Evolutionary conservation across 2,329 filamentous ascomycete genomes (phyloP), one percentile per base, ranked within the genome.

Genomic region (Davidsoniella neocaledoniae): DNA sequence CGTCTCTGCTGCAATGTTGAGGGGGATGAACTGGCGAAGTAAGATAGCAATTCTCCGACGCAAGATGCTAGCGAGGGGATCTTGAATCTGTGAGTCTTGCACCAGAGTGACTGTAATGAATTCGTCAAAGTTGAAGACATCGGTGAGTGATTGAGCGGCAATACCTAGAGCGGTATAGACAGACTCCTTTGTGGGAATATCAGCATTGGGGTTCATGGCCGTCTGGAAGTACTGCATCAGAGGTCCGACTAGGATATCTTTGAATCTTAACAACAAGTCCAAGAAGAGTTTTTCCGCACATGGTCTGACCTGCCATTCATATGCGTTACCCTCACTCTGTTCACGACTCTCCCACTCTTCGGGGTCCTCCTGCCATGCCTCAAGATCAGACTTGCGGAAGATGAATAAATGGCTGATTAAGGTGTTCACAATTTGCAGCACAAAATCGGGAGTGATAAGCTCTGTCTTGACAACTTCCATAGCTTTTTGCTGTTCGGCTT

Each of bases 291-390:
- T 93, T 64, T 98, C 91, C 0, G 91, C 82, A 61, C 90, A 96
- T 2, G 88, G 86, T 29, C 90, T 79, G 48, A 96, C 81, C 52
- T 90, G 85, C 68, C 88, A 95, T 59, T 96, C 87, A 74, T 84
- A 96, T 1, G 83, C 85, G 57, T 86, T 84, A 36, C 83, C 80
- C 53, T 85, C 77, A 53, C 81, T 83, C 58, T 93, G 86, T 67
- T 95, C 87, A 58, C 82, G 79, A 55, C 84, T 81, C 63, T 95
- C 90, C 88, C 91, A 98, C 49, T 93, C 87, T 62, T 98, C 86
- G 0, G 90, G 86, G 52, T 94, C 87, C 59, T 93, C 83, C 60
- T 93, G 83, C 91, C 91, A 98, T 52, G 86, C 83, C 54, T 86
- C 79, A 1, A 96, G 74, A 63, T 98, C 91, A 47, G 79, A 78